Base-by-base conservation (phyloP, 768 basidiomycete genomes). In the Tephrocybe sp. region DNA sequence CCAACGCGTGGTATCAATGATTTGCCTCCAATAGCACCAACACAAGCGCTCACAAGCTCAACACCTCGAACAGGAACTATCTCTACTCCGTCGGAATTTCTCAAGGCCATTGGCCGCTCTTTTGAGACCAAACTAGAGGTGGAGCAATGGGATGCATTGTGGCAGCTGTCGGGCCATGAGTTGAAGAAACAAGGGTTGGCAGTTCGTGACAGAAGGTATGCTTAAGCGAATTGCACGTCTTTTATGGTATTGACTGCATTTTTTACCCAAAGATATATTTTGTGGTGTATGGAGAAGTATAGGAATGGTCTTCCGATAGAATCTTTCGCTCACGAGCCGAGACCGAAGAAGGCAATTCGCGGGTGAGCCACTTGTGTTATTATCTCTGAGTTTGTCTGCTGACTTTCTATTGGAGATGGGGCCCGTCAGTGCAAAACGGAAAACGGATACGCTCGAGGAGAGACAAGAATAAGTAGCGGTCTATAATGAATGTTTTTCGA, bases 281-380 rank as follows among this genome's bases (percentile, higher is more conserved):
- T 92, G 7, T 92, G 90, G 91, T 84, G 84, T 58, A 84, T 90
- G 84, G 83, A 89, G 62, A 92, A 90, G 62, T 93, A 77, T 65
- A 77, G 88, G 21, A 71, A 72, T 46, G 83, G 81, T 1, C 60
- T 72, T 23, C 70, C 81, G 1, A 73, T 88, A 2, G 63, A 73
- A 17, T 74, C 77, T 8, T 88, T 90, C 64, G 84, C 85, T 5
- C 81, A 88, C 58, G 81, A 83, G 46, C 65, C 77, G 10, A 78
- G 65, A 58, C 80, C 86, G n/a, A 87, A 82, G 68, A 93, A 90
- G 73, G 88, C 79, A 56, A 76, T 86, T 62, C 77, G 91, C 73
- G 90, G 90, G 91, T 92, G 85, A 74, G 12, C 10, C n/a, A 20
- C 18, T 21, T 46, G 15, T 21, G n/a, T n/a, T n/a, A 25, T 15